Conservation (phyloP, 805 yeast genomes). For the Starmerella kuoi region DNA sequence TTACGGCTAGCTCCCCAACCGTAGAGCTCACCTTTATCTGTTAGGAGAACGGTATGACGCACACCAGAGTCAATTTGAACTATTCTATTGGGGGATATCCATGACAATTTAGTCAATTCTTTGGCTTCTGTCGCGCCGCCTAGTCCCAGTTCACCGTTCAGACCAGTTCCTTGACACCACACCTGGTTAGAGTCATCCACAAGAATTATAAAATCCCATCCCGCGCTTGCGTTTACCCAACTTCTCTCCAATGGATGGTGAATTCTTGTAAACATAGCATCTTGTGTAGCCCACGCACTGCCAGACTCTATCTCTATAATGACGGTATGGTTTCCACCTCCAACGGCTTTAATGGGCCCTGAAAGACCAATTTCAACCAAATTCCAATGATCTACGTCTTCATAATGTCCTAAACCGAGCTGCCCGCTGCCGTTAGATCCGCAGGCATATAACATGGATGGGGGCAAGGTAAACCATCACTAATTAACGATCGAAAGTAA, state of each 20-base stretch:
- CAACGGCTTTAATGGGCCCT: slow-evolving; percentile 31
- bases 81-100: slow-evolving; percentile 14
- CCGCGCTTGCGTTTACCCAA: slow-evolving; percentile 48
- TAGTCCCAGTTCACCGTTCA: slow-evolving; percentile 62
- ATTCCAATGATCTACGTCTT: slow-evolving; percentile 36
- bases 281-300: slow-evolving; percentile 28
- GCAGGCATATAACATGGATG: slow-evolving; percentile 36
- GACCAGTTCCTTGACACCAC: slow-evolving; percentile 49
- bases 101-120: slow-evolving; percentile 8
- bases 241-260: slow-evolving; percentile 19
- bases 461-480: no score
- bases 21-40: slow-evolving; percentile 34
- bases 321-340: slow-evolving; percentile 85
- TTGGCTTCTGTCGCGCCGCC: slow-evolving; percentile 25
- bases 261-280: background rate
- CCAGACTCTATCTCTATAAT: slow-evolving; percentile 42
- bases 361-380: slow-evolving; percentile 12
- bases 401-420: slow-evolving; percentile 46
- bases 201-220: slow-evolving; percentile 66
- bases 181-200: slow-evolving; percentile 34
- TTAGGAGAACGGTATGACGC: slow-evolving; percentile 26
- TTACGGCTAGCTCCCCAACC: slow-evolving; percentile 64
- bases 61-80: slow-evolving; percentile 25
- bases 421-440: slow-evolving; percentile 82
- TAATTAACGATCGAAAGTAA: no score